These are phyloP conservation scores for Aschersonia sp. DNA, from an alignment of 2,329 filamentous ascomycete genomes.

Conservation along the genomic window DNA sequence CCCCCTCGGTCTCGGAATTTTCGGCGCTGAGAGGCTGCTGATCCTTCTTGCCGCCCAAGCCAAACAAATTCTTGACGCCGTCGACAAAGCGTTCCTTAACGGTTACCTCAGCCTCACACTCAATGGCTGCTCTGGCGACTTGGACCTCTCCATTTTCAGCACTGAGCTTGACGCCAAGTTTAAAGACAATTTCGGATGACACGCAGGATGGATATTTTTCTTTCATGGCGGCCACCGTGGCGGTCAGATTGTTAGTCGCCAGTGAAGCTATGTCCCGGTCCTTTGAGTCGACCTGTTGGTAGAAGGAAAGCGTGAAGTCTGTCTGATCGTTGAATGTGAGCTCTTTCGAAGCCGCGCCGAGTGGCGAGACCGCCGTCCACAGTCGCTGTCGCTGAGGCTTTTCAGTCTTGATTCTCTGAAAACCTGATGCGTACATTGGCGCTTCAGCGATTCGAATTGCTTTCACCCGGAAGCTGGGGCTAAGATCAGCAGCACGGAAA, in stretches of 20 bases:
- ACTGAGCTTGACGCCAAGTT: slow-evolving; percentile 60
- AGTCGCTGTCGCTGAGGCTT: slow-evolving; percentile 69
- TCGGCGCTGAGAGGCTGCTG: slow-evolving; percentile 63
- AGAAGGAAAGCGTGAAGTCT: slow-evolving; percentile 70
- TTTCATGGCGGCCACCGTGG: slow-evolving; percentile 63
- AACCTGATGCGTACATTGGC: slow-evolving; percentile 55
- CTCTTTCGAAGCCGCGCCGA: slow-evolving; percentile 67
- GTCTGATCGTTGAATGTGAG: slow-evolving; percentile 69
- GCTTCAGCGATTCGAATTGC: slow-evolving; percentile 79
- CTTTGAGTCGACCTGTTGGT: slow-evolving; percentile 49
- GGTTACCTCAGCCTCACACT: slow-evolving; percentile 64
- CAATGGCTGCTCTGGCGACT: slow-evolving; percentile 59
- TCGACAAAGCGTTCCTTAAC: slow-evolving; percentile 77
- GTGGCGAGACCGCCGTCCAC: slow-evolving; percentile 62
- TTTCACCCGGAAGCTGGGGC: slow-evolving; percentile 93
- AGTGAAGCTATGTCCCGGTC: slow-evolving; percentile 53
- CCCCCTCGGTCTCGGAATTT: slow-evolving; percentile 28
- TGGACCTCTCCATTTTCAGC: slow-evolving; percentile 67
- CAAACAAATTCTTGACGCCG: slow-evolving; percentile 91
- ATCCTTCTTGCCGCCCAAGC: slow-evolving; percentile 75
- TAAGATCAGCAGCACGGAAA: slow-evolving; percentile 84
- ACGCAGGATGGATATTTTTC: slow-evolving; percentile 62
- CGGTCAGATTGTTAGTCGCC: slow-evolving; percentile 73
- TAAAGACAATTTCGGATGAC: slow-evolving; percentile 64
- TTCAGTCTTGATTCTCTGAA: slow-evolving; percentile 57